Evolutionary conservation across 192 early-diverging fungal genomes (phyloP), one percentile per base, ranked within the genome.

Genomic region (Gorgonomyces haynaldii): DNA sequence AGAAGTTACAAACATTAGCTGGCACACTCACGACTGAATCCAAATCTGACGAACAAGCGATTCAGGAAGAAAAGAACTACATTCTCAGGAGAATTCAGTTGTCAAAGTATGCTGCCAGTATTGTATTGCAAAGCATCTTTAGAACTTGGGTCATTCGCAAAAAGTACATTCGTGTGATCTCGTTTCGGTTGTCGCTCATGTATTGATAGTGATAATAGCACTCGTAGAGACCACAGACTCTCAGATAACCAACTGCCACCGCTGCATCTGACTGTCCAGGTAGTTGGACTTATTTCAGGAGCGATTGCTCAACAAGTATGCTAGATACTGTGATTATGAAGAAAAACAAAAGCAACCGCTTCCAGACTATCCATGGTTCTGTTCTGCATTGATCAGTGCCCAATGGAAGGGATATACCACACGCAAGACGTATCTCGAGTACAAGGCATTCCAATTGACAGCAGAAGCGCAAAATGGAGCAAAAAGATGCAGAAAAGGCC

Each of bases 311-410:
- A 37, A 48, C n/a, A 66, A 57, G 28, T 78, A 65, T 47, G 38
- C 56, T 22, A 34, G 8, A 9, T 76, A 66, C 49, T 69, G 67
- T 52, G 15, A 3, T 8, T 44, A 54, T 3, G 51, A 61, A 22
- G 76, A 76, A 46, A 31, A 16, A 5, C 50, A 28, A 19, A 20
- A 39, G 4, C 22, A 42, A 7, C 42, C 53, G 16, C 58, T 66
- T n/a, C 76, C 76, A 2, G 63, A 60, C n/a, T 78, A 62, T 49
- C 64, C 69, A 0, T 48, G 60, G 10, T 76, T 70, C 42, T 74
- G 67, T 37, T 67, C 76, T 7, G 65, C 66, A 4, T 60, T 55
- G 27, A 72, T 78, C n/a, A 70, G 74, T 39, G 38, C 69, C 9
- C 32, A 53, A 4, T 76, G 65, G 52, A 55, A 69, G 17, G 58